Conservation (phyloP, 768 basidiomycete genomes). For the Infundibulicybe gibba region DNA sequence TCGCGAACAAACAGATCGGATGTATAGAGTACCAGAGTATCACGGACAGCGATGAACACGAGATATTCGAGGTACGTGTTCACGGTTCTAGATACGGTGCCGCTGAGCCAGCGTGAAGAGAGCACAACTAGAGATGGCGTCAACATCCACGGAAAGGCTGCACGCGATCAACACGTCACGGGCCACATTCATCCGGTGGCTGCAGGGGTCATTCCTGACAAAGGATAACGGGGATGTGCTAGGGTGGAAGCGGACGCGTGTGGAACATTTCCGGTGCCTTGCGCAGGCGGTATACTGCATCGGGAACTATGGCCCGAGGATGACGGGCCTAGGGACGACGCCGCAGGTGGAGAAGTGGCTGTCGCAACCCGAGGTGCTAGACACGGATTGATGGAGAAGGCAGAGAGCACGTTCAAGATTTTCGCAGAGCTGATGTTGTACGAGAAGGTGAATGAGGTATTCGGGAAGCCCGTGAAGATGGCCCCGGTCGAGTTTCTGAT, state of each 20-base stretch:
- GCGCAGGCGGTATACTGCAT: constrained; percentile 52
- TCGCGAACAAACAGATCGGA: constrained; percentile 73
- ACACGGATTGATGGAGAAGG: constrained; percentile 22
- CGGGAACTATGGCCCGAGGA: constrained; percentile 27
- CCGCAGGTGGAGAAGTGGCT: constrained; percentile 51
- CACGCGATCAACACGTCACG: constrained; percentile 61
- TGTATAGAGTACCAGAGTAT: constrained; percentile 74
- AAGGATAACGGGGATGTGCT: constrained; percentile 17
- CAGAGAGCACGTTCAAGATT: constrained; percentile 40
- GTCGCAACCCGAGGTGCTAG: constrained; percentile 23
- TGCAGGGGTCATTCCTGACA: constrained; percentile 44
- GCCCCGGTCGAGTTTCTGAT: constrained; percentile 69
- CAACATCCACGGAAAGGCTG: constrained; percentile 72
- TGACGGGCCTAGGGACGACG: constrained; percentile 24
- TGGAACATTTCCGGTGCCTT: constrained; percentile 56
- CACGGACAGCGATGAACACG: constrained; percentile 52
- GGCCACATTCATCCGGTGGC: constrained; percentile 52
- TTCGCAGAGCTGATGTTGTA: constrained; percentile 43
- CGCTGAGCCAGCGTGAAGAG: constrained; percentile 52
- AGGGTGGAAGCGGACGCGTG: constrained; percentile 46
- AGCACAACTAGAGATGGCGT: constrained; percentile 75
- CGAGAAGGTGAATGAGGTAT: constrained; percentile 24
- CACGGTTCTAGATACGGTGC: too few species aligned
- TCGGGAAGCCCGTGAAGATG: constrained; percentile 44
- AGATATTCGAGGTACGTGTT: constrained; percentile 73